A percentile compares a stretch with the other conserved stretches of the same genome.
phyloP scores from a whole-genome alignment of 2,329 filamentous ascomycete species.

The Iodosphaeria phyllophila region DNA sequence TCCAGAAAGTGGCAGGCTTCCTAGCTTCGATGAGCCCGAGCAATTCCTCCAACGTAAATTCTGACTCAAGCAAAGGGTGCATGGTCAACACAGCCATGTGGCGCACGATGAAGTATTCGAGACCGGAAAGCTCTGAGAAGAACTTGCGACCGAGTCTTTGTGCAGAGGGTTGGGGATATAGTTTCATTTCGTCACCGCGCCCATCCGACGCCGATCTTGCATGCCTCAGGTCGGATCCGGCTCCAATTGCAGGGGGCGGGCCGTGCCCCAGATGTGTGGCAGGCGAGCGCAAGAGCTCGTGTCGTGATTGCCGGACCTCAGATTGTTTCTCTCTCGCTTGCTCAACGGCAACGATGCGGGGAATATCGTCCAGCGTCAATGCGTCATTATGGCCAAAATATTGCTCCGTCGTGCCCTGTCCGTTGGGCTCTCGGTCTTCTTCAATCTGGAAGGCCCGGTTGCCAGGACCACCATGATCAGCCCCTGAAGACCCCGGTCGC shows the following conservation, averaged over 20 bases:
- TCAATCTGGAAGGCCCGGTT: slow-evolving; percentile 53
- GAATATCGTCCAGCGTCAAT: slow-evolving; percentile 88
- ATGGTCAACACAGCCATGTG: slow-evolving; percentile 90
- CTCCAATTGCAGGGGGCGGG: slow-evolving; percentile 48
- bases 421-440: slow-evolving; percentile 54
- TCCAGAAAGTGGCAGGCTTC: slow-evolving; percentile 86
- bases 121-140: slow-evolving; percentile 84
- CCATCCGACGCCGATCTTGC: slow-evolving; percentile 39
- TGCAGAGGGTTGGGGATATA: slow-evolving; percentile 29
- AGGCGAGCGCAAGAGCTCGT: slow-evolving; percentile 41
- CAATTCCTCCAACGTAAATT: slow-evolving; percentile 88
- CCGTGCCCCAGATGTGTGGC: too few relatives aligned
- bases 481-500: slow-evolving; percentile 55
- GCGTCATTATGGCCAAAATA: slow-evolving; percentile 85
- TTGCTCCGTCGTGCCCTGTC: slow-evolving; percentile 54
- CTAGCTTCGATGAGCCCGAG: slow-evolving; percentile 83
- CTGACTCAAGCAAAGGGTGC: slow-evolving; percentile 74
- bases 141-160: slow-evolving; percentile 53
- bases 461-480: slow-evolving; percentile 29
- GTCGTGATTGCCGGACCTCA: slow-evolving; percentile 55
- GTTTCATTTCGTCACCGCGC: slow-evolving; percentile 30
- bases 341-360: slow-evolving; percentile 85
- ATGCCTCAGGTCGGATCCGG: slow-evolving; percentile 35
- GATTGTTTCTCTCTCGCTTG: slow-evolving; percentile 82
- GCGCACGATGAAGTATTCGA: slow-evolving; percentile 95